Percentiles rank a stretch among this genome's conserved stretches.
Evolutionary conservation across 768 basidiomycete genomes (phyloP).

Genomic region (Tylopilus sp.): DNA sequence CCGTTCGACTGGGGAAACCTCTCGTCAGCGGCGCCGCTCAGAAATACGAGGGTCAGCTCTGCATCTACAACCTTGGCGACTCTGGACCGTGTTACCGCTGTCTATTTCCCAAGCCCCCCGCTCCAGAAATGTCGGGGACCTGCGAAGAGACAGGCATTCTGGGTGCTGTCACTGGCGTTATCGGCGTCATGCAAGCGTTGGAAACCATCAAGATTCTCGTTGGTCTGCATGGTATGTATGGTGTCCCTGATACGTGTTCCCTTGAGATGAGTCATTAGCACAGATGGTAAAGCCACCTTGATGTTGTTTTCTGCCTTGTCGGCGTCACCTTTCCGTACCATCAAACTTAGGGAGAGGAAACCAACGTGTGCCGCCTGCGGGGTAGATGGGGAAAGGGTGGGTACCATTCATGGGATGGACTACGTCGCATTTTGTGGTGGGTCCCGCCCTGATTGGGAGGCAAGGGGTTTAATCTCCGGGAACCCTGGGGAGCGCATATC

Average conservation of each 20-base stretch:
- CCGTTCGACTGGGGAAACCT: constrained; percentile 70
- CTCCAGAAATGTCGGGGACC: constrained; percentile 57
- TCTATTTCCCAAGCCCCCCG: constrained; percentile 80
- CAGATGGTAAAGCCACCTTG: constrained; percentile 62
- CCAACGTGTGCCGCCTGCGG: constrained; percentile 77
- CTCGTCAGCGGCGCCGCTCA: constrained; percentile 94
- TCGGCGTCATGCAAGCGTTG: constrained; percentile 86
- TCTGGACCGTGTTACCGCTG: constrained; percentile 92
- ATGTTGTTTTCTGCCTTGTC: constrained; percentile 73
- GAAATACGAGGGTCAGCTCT: constrained; percentile 77
- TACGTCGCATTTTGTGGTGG: constrained; percentile 90
- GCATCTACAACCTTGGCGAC: constrained; percentile 64
- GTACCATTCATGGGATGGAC: constrained; percentile 55
- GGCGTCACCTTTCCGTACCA: constrained; percentile 68
- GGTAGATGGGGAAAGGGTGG: constrained; percentile 38
- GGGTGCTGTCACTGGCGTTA: constrained; percentile 84
- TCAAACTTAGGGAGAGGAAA: constrained; percentile 76
- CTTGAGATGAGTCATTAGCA: constrained; percentile 3
- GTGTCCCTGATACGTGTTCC: neutral
- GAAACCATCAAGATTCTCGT: constrained; percentile 80
- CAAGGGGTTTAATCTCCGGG: constrained; percentile 46
- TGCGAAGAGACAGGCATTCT: constrained; percentile 90
- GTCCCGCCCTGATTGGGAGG: constrained; percentile 60
- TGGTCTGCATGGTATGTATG: constrained; percentile 56
- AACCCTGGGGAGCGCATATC: constrained; percentile 41